These are phyloP conservation scores for Rhypophila decipiens DNA, from an alignment of 495 filamentous ascomycete genomes.

Conservation along the genomic window DNA sequence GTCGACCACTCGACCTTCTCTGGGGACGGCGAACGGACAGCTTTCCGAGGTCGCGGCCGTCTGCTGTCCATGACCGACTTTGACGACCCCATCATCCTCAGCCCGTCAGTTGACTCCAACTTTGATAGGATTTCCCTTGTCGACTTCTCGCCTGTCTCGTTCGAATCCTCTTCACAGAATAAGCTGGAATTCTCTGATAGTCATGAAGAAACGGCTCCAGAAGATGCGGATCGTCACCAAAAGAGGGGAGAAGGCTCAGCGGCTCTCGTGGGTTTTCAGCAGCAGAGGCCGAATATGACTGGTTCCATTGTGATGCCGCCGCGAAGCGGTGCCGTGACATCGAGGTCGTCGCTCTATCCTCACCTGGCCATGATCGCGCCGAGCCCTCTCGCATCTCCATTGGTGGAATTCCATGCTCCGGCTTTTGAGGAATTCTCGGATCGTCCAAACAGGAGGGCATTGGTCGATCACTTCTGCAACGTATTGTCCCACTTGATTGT, in stretches of 20 bases:
- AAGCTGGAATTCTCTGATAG: too few species aligned
- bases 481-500: conserved; percentile 57
- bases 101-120: conserved; percentile 19
- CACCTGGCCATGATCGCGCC: conserved; percentile 43
- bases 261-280: neutral
- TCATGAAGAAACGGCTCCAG: too few species aligned
- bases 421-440: conserved; percentile 50
- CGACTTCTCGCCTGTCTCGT: neutral
- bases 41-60: neutral
- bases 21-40: neutral
- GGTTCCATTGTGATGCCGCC: too few species aligned
- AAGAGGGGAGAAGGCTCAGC: neutral
- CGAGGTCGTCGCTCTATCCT: conserved; percentile 21
- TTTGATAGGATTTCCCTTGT: conserved; percentile 4
- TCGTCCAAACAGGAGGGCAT: conserved; percentile 45
- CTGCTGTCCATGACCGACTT: conserved; percentile 9
- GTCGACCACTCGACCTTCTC: neutral
- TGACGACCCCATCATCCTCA: conserved; percentile 15
- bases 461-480: conserved; percentile 59
- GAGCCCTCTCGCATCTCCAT: conserved; percentile 38
- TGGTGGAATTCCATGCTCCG: conserved; percentile 45
- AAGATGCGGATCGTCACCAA: neutral
- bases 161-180: too few species aligned
- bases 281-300: conserved; percentile 1
- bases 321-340: conserved; percentile 6